A percentile compares a stretch with the other conserved stretches of the same genome.
Conservation (phyloP, 148 eudicot genomes). For the Camellia sinensis region DNA sequence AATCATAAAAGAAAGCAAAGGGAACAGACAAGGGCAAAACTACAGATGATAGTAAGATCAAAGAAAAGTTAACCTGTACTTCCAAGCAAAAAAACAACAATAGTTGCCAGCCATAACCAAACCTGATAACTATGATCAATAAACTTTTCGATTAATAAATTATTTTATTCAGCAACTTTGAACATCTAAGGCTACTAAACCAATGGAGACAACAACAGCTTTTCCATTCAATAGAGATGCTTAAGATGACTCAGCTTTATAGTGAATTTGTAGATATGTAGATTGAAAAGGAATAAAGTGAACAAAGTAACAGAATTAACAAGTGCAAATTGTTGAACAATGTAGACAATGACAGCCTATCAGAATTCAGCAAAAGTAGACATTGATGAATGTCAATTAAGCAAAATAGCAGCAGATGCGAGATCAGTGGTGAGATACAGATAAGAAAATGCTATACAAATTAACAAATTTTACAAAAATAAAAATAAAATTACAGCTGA, state of each 20-base stretch:
- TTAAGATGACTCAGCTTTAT: conserved; percentile 24
- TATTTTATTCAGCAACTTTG: conserved; percentile 9
- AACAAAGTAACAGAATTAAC: conserved; percentile 13
- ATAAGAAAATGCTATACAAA: too few species aligned
- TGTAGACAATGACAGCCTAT: too few species aligned
- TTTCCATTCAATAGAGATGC: conserved; percentile 26
- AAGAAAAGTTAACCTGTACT: conserved; percentile 63
- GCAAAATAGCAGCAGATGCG: too few species aligned
- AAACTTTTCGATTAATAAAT: conserved; percentile 20
- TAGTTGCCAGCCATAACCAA: conserved; percentile 34
- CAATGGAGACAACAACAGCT: conserved; percentile 27
- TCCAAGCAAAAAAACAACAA: conserved; percentile 28
- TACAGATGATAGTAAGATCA: conserved; percentile 19
- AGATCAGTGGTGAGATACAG: too few species aligned
- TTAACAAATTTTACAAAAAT: too few species aligned
- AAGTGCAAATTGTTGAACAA: conserved; percentile 18
- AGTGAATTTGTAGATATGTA: background rate
- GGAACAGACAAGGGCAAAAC: background rate
- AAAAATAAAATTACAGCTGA: too few species aligned
- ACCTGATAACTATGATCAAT: conserved; percentile 23
- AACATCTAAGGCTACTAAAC: conserved; percentile 23
- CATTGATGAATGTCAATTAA: too few species aligned
- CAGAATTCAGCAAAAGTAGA: too few species aligned
- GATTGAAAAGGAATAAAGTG: conserved; percentile 4
- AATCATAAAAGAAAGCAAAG: too few species aligned